Percentiles rank a stretch among this genome's conserved stretches.
Conservation (phyloP, 1,284 basidiomycete species). For the Moesziomyces parantarcticus region DNA sequence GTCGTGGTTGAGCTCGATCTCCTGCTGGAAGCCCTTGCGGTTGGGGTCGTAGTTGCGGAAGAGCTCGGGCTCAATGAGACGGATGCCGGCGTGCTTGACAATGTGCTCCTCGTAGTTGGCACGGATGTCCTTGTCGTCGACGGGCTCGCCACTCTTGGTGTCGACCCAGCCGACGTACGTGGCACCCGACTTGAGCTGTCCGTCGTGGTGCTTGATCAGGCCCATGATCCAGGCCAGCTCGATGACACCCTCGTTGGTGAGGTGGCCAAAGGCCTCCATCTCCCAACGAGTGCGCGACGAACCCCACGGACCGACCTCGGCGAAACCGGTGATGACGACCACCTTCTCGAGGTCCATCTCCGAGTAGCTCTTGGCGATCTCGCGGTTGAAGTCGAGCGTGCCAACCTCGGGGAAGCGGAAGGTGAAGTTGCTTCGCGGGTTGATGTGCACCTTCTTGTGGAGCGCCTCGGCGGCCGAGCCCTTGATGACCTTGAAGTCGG, state of each 20-base stretch:
- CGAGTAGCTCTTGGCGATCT: slow-evolving; percentile 72
- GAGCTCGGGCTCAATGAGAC: slow-evolving; percentile 94
- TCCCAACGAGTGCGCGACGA: slow-evolving; percentile 99
- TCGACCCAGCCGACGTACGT: slow-evolving; percentile 99
- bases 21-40: slow-evolving; percentile 96
- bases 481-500: slow-evolving; percentile 91
- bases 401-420: slow-evolving; percentile 86
- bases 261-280: slow-evolving; percentile 65
- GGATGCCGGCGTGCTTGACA: slow-evolving; percentile 89
- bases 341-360: slow-evolving; percentile 92
- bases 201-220: slow-evolving; percentile 97
- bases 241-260: slow-evolving; percentile 88
- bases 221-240: slow-evolving; percentile 99
- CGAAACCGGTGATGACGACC: slow-evolving; percentile 93
- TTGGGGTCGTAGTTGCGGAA: slow-evolving; percentile 98
- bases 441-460: slow-evolving; percentile 89
- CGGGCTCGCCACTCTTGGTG: slow-evolving; percentile 90
- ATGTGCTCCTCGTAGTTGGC: slow-evolving; percentile 95
- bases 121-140: slow-evolving; percentile 97
- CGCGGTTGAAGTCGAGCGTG: slow-evolving; percentile 73
- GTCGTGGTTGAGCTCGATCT: slow-evolving; percentile 95
- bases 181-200: slow-evolving; percentile 81
- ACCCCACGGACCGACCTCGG: slow-evolving; percentile 98
- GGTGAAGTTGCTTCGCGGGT: slow-evolving; percentile 96
- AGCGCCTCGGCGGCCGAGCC: slow-evolving; percentile 92